These are phyloP conservation scores for Pistacia integerrima DNA, from an alignment of 345 rosid genomes.

Conservation along the genomic window DNA sequence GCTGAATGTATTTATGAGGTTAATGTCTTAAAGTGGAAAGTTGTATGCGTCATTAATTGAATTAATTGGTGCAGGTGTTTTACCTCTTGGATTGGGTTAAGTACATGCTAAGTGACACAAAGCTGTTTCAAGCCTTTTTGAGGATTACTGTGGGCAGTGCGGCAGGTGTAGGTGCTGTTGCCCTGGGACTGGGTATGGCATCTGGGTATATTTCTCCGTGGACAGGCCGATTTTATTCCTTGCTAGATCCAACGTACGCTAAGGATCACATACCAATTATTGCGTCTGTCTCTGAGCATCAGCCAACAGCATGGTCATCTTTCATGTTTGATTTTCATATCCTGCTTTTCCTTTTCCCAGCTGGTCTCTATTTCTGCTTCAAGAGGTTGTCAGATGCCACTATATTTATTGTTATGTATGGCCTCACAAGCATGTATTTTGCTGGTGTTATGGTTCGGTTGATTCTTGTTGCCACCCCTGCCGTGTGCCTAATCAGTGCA, in stretches of 20 bases:
- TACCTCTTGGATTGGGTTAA: slow-evolving; percentile 96
- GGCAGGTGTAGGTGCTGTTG: slow-evolving; percentile 67
- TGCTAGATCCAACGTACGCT: slow-evolving; percentile 97
- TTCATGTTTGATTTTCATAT: slow-evolving; percentile 99
- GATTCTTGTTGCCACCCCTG: slow-evolving; percentile 97
- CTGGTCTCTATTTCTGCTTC: slow-evolving; percentile 99
- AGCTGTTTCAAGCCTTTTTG: slow-evolving; percentile 85
- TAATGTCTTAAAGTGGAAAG: not conserved
- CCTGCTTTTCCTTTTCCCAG: slow-evolving; percentile 97
- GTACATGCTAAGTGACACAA: slow-evolving; percentile 76
- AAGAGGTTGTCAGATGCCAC: slow-evolving; percentile 94
- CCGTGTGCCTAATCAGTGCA: slow-evolving; percentile 92
- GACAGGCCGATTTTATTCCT: slow-evolving; percentile 97
- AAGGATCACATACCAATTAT: slow-evolving; percentile 98
- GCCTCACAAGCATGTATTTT: slow-evolving; percentile 98
- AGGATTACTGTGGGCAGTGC: slow-evolving; percentile 79
- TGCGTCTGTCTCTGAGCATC: slow-evolving; percentile 99
- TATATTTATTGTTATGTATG: slow-evolving; percentile 97
- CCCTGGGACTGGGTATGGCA: slow-evolving; percentile 85
- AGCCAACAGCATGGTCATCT: slow-evolving; percentile 99
- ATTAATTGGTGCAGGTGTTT: slow-evolving; percentile 61
- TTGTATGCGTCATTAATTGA: slow-evolving; percentile 3
- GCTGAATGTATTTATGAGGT: not conserved
- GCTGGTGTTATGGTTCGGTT: slow-evolving; percentile 99
- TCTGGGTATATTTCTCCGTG: slow-evolving; percentile 99